Conservation (phyloP, 1,284 basidiomycete genomes). For the Sphaerobolus stellatus region DNA sequence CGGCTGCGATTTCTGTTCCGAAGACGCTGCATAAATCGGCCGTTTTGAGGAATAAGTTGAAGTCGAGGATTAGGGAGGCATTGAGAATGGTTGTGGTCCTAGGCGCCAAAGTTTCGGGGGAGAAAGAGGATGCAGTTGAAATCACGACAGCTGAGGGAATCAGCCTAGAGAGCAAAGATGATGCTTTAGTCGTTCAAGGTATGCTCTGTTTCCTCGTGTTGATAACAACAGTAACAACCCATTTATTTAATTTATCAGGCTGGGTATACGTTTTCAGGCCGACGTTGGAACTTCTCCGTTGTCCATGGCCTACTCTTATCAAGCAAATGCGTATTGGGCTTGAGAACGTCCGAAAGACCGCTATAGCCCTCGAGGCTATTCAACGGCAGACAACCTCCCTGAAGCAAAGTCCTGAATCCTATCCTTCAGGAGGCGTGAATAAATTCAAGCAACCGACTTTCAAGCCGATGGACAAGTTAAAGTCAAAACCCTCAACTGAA, state of each 20-base stretch:
- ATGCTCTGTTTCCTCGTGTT: not conserved
- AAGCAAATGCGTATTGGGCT: not conserved
- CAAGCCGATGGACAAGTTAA: too few species aligned
- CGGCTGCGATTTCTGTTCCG: not conserved
- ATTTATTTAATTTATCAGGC: not conserved
- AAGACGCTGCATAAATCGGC: not conserved
- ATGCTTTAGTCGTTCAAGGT: not conserved
- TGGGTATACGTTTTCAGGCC: not conserved
- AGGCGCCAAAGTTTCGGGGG: not conserved
- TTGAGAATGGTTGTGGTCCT: not conserved
- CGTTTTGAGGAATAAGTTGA: not conserved
- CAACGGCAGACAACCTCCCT: too few species aligned
- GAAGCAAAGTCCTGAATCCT: too few species aligned
- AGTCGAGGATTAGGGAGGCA: not conserved
- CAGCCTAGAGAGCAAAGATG: not conserved
- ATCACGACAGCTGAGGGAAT: not conserved
- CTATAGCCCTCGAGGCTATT: too few species aligned
- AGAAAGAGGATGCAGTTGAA: not conserved
- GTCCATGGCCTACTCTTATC: not conserved
- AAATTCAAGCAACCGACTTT: too few species aligned
- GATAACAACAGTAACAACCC: not conserved
- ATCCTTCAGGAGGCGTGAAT: too few species aligned
- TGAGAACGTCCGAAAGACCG: too few species aligned
- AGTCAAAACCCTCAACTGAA: too few species aligned
- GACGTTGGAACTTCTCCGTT: not conserved